These are phyloP conservation scores for Aspergillus avenaceus DNA, from an alignment of 495 filamentous ascomycete genomes.

Conservation along the genomic window DNA sequence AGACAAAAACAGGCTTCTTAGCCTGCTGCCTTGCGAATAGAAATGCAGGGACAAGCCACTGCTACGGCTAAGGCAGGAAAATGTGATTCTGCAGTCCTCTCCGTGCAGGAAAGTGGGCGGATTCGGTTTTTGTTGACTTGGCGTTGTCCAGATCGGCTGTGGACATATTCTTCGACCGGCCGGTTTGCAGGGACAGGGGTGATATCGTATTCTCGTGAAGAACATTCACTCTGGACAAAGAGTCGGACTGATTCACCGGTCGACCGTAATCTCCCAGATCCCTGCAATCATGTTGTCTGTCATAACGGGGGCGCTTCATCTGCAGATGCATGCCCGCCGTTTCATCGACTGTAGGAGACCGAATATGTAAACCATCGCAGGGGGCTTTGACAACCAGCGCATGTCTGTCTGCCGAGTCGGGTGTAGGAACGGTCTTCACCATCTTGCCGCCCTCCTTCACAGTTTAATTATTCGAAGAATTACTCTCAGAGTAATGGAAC, in stretches of 20 bases:
- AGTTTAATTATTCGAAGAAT: no score
- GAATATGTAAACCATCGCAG: no score
- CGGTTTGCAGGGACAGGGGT: neutral
- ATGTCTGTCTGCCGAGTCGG: neutral
- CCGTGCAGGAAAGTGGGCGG: neutral
- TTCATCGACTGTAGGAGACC: neutral
- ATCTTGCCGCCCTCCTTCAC: no score
- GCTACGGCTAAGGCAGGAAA: neutral
- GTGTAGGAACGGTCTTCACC: neutral
- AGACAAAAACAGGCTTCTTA: neutral
- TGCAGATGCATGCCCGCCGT: neutral
- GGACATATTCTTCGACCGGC: no score
- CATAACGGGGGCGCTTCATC: neutral
- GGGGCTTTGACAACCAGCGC: no score
- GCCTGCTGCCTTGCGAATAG: neutral
- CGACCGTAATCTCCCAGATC: neutral
- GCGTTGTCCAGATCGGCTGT: neutral
- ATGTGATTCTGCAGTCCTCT: neutral
- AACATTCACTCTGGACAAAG: neutral
- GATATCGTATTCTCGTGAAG: neutral
- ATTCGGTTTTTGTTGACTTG: neutral
- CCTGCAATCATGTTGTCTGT: neutral
- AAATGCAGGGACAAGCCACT: neutral
- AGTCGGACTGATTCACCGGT: neutral
- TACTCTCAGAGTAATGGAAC: no score